A percentile compares a stretch with the other conserved stretches of the same genome.
Conservation (phyloP, 257 asterid genomes). For the Capsicum baccatum region DNA sequence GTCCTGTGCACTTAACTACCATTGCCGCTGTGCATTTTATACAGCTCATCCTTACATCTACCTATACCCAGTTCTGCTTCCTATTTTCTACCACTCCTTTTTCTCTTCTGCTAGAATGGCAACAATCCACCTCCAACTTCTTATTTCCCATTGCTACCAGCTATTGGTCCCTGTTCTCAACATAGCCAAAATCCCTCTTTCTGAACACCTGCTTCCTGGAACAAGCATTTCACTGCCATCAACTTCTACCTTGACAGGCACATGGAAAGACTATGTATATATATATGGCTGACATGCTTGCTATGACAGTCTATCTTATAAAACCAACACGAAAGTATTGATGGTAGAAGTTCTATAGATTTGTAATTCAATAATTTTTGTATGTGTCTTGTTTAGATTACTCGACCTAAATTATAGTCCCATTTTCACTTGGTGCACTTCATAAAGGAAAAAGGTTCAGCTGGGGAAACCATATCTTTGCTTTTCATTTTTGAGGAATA, state of each 20-base stretch:
- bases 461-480: constrained; percentile 7
- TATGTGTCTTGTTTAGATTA: not conserved
- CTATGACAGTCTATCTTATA: not conserved
- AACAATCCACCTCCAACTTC: not conserved
- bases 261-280: not conserved
- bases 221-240: not conserved
- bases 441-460: not conserved
- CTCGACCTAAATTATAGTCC: constrained; percentile 1
- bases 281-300: not conserved
- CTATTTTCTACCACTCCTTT: not conserved
- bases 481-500: not conserved
- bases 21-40: not conserved
- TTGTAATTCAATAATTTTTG: not conserved
- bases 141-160: not conserved
- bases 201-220: not conserved
- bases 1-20: not conserved
- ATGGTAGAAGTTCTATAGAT: not conserved
- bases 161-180: not conserved
- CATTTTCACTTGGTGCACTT: not conserved
- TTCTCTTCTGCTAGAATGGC: not conserved
- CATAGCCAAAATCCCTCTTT: not conserved
- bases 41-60: not conserved
- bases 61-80: constrained; percentile 10
- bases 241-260: not conserved
- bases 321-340: constrained; percentile 23